Evolutionary conservation across 2,329 filamentous ascomycete species (phyloP), one percentile per base, ranked within the genome.

Genomic region (Graphilbum fragrans): DNA sequence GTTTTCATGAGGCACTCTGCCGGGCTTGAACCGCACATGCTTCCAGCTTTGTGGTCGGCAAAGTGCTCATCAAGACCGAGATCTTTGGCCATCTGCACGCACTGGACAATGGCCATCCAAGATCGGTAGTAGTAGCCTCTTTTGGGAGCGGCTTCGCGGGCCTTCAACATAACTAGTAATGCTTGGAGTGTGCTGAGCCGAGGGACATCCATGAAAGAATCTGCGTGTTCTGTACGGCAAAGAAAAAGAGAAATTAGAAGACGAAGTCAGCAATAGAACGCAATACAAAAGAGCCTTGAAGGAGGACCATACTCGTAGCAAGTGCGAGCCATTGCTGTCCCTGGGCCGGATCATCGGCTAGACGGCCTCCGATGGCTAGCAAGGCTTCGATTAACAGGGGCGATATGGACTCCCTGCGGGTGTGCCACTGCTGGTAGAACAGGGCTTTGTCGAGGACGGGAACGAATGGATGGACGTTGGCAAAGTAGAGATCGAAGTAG

Each of bases 71-170:
- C 80, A 6, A 96, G 66, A 18, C 87, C 86, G 25, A 96, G 67
- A 55, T 95, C 90, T 54, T 93, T 92, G 21, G 79, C 86, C 86
- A 96, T 94, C 37, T 87, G 82, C 8, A 94, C 82, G 48, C 90
- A 86, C 46, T 88, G 86, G 41, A 94, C 90, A 18, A 94, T 78
- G 5, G 84, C 86, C 77, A 95, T 94, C 90, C 92, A 96, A 0
- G 92, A 96, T 31, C 90, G 80, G 61, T 92, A 96, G 59, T 92
- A 96, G 57, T 96, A 96, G 1, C 92, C 92, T 45, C 86, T 79
- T 56, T 94, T 94, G 0, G 90, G 88, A 9, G 83, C 79, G n/a
- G 85, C 83, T 59, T 96, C 90, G 48, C 87, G 76, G 1, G 90
- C 92, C 59, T 96, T 96, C 35, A 95, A 65, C 17, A 95, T 70